Evolutionary conservation across 352 stramenopile genomes (phyloP).

Genomic region (Phytophthora pinifolia): DNA sequence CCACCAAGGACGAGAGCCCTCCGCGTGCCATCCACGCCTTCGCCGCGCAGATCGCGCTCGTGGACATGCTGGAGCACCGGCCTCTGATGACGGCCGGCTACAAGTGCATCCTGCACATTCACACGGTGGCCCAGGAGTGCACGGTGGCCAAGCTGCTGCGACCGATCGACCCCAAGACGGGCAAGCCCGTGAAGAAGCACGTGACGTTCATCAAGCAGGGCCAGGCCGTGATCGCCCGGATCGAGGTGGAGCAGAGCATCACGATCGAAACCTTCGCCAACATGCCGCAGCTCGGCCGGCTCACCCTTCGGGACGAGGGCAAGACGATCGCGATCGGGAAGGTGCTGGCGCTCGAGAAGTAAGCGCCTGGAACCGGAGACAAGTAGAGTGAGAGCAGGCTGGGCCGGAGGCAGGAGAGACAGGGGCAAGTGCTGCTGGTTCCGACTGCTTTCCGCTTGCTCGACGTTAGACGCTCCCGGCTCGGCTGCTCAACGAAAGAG

Average conservation of each 20-base stretch:
- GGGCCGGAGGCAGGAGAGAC: neutral
- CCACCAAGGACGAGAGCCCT: constrained; percentile 42
- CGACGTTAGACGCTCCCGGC: neutral
- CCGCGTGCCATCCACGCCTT: constrained; percentile 78
- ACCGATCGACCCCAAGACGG: constrained; percentile 89
- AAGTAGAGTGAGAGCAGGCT: neutral
- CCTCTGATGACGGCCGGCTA: constrained; percentile 97
- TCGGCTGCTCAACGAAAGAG: constrained; percentile 4
- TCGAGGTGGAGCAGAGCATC: constrained; percentile 93
- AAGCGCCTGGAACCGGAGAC: constrained; percentile 19
- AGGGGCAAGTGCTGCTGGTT: neutral
- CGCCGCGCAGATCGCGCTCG: constrained; percentile 93
- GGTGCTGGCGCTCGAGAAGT: constrained; percentile 92
- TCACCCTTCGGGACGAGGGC: constrained; percentile 98
- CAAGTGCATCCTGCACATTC: constrained; percentile 97
- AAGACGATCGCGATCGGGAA: constrained; percentile 99
- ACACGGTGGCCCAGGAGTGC: constrained; percentile 96
- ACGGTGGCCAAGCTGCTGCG: constrained; percentile 92
- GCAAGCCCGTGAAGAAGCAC: constrained; percentile 90
- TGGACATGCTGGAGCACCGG: constrained; percentile 97
- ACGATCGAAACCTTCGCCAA: constrained; percentile 95
- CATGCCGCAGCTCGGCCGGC: constrained; percentile 95
- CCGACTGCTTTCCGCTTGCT: neutral
- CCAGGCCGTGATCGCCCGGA: constrained; percentile 92
- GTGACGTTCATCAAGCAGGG: constrained; percentile 96